phyloP scores from a whole-genome alignment of 1,139 yeast species.

The Geotrichum aggregatum region DNA sequence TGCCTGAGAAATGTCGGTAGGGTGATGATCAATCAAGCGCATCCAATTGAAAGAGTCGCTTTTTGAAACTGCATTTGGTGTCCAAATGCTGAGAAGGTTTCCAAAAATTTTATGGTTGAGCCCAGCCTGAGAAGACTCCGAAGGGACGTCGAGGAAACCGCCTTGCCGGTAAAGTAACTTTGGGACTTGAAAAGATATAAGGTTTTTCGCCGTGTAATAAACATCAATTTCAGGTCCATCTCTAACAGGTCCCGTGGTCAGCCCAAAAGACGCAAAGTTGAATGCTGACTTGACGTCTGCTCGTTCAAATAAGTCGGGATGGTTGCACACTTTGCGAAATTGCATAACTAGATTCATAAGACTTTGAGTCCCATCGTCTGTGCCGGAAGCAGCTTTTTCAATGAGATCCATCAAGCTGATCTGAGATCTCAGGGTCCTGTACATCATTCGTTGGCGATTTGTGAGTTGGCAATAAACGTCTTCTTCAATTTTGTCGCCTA shows the following conservation, averaged over 20 bases:
- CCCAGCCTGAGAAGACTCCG: conserved; percentile 44
- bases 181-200: conserved; percentile 60
- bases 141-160: conserved; percentile 55
- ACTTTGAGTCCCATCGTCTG: conserved; percentile 68
- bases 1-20: conserved; percentile 45
- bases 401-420: conserved; percentile 83
- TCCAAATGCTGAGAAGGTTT: conserved; percentile 46
- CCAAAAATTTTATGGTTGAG: conserved; percentile 44
- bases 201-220: conserved; percentile 60
- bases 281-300: conserved; percentile 90
- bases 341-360: conserved; percentile 97
- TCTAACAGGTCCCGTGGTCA: conserved; percentile 65
- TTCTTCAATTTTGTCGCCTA: conserved; percentile 94
- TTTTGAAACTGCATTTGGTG: conserved; percentile 35
- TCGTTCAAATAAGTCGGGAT: conserved; percentile 95
- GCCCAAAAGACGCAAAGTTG: conserved; percentile 69
- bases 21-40: conserved; percentile 51
- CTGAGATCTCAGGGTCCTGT: conserved; percentile 84
- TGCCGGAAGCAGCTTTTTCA: conserved; percentile 60
- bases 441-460: conserved; percentile 78
- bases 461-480: conserved; percentile 92
- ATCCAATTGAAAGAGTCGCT: conserved; percentile 46
- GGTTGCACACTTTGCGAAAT: conserved; percentile 96
- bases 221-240: conserved; percentile 58
- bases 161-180: conserved; percentile 63